Percentiles rank a stretch among this genome's conserved stretches.
Evolutionary conservation across 2,329 filamentous ascomycete species (phyloP).

Genomic region (Shiraia bambusicola): DNA sequence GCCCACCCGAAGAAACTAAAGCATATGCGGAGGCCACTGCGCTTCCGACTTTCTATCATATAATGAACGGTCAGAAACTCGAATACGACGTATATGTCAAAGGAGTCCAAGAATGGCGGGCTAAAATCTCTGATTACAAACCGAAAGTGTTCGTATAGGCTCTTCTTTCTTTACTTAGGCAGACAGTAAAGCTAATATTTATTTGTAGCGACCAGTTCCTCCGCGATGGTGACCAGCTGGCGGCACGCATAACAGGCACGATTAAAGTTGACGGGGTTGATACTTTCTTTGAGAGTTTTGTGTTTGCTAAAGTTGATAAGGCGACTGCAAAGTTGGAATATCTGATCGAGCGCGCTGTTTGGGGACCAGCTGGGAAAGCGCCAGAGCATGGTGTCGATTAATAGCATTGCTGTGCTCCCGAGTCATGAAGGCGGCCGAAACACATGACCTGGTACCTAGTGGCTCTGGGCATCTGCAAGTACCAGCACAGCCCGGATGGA

Average conservation of each 20-base stretch:
- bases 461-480: too few species aligned
- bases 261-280: conserved; percentile 29
- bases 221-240: conserved; percentile 33
- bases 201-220: conserved; percentile 29
- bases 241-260: conserved; percentile 33
- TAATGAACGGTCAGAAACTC: conserved; percentile 25
- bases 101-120: conserved; percentile 27
- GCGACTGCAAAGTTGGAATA: conserved; percentile 31
- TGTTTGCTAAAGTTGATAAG: conserved; percentile 32
- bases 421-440: too few species aligned
- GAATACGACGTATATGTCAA: conserved; percentile 23
- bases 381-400: conserved; percentile 3
- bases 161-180: neutral
- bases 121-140: conserved; percentile 29
- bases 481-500: too few species aligned
- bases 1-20: conserved; percentile 7
- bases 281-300: conserved; percentile 32
- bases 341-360: conserved; percentile 33
- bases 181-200: too few species aligned
- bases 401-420: neutral
- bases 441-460: too few species aligned
- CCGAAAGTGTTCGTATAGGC: conserved; percentile 22
- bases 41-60: conserved; percentile 9
- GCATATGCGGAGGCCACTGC: conserved; percentile 5
- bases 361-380: conserved; percentile 13